Percentiles rank a stretch among this genome's conserved stretches.
Conservation (phyloP, 1,284 basidiomycete genomes). For the Ceratobasidium sp. region DNA sequence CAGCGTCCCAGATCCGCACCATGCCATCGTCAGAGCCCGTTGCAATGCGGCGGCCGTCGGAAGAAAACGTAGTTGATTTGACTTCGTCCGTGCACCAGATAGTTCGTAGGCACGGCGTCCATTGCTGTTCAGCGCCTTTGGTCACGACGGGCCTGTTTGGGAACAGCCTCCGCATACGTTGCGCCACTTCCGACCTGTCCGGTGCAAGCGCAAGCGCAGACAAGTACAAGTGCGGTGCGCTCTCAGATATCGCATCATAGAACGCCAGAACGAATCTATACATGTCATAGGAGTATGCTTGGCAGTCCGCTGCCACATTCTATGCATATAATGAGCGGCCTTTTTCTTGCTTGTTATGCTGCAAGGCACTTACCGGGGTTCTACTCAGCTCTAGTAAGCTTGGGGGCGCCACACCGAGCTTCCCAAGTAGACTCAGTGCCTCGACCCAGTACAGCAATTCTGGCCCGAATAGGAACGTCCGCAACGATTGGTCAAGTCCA, state of each 20-base stretch:
- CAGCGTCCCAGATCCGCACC: slow-evolving; percentile 19
- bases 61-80: slow-evolving; percentile 31
- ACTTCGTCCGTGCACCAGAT: background rate
- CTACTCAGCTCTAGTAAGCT: background rate
- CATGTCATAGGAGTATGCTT: slow-evolving; percentile 6
- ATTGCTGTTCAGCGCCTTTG: background rate
- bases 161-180: background rate
- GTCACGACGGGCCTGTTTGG: slow-evolving; percentile 12
- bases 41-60: background rate
- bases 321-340: background rate
- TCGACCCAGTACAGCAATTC: slow-evolving; percentile 43
- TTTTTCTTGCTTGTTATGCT: too few species aligned
- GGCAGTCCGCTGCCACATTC: background rate
- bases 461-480: slow-evolving; percentile 4
- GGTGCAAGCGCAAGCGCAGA: slow-evolving; percentile 19
- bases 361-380: background rate
- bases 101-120: background rate
- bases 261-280: slow-evolving; percentile 24
- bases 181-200: background rate
- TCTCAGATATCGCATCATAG: slow-evolving; percentile 28
- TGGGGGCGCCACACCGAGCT: background rate
- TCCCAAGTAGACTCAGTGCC: slow-evolving; percentile 32
- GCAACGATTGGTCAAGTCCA: background rate
- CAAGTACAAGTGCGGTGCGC: too few species aligned
- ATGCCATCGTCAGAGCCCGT: slow-evolving; percentile 6